Base-by-base conservation (phyloP, 179 eudicot species). In the Actinidia arguta region DNA sequence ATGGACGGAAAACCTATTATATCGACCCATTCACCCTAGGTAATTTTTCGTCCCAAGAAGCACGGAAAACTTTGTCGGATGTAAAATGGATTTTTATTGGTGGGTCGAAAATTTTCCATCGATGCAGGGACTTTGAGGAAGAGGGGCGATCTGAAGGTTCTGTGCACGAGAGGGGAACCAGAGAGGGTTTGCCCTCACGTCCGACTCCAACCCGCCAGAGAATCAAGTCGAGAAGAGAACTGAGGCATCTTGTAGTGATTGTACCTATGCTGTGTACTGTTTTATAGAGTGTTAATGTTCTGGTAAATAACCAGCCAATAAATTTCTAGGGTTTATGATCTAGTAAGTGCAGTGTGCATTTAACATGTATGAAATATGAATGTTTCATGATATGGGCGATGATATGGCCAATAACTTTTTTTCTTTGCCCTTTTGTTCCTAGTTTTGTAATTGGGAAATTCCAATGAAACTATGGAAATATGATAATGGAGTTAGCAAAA, bases 1-100 rank as follows among this genome's bases (percentile, higher is more conserved):
- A 95, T 93, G 98, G 97, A 93, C 27, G 97, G 97, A 46, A 97
- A 95, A 83, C 97, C 97, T 81, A 92, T 42, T 95, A 95, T 86
- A 95, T 95, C 6, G 96, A 93, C 61, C 98, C 97, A 6, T 89
- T 89, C 80, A 92, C 94, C 10, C 90, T 95, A 44, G 98, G 97
- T 91, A 51, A 79, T 67, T 70, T n/a, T 79, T 80, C 59, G 4
- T 42, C 6, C 13, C 39, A 13, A 69, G 22, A 54, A 54, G 56
- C 54, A 24, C 42, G 25, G 52, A 5, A 14, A 55, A 39, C 20
- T 31, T 13, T 44, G 6, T 24, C 6, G 17, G 51, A 39, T 24
- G 8, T 24, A 36, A 67, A 79, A 55, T 8, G 58, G 14, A 54
- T 6, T 51, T 66, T 11, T 17, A 39, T 67, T 12, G 52, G n/a